Evolutionary conservation across 2,329 filamentous ascomycete genomes (phyloP), one percentile per base, ranked within the genome.

Genomic region (Neofusicoccum ribis): DNA sequence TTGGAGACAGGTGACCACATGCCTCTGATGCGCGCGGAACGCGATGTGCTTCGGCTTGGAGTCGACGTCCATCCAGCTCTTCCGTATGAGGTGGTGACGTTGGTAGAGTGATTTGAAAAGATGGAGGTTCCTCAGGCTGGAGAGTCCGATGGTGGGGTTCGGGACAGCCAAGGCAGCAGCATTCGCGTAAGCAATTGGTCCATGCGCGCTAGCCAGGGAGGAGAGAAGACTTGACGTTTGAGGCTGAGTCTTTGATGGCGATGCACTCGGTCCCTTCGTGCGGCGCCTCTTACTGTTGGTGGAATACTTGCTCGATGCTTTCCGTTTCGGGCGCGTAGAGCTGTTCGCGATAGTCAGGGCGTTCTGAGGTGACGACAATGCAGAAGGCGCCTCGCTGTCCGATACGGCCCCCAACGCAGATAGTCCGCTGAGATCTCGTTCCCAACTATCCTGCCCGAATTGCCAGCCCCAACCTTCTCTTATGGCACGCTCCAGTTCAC

Each of bases 401-500:
- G 74, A 77, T 64, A 76, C 77, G 3, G 74, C 66, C 12, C 68
- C 70, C 8, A 59, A 59, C n/a, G 69, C 50, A 14, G 67, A 67
- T 17, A 85, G 76, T 63, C 88, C 84, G 3, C 91, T 92, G 56
- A 97, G 78, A 74, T 99, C 93, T 65, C 87, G 85, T 77, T 99
- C 95, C 64, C 85, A 92, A 27, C 91, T 92, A 62, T 91, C 86
- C 3, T 84, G 78, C 0, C 90, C 91, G 73, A 94, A 92, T 75
- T 99, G 95, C 93, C 95, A 99, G 14, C 93, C 95, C 95, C 95
- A 99, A 14, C 95, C 95, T 80, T 98, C 92, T 47, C 84, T 82
- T 64, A 98, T 93, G 36, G 95, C 93, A 70, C 89, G 89, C 69
- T 92, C 88, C 27, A 99, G 83, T 77, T 99, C 95, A 17, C 91